phyloP scores from a whole-genome alignment of 352 stramenopile genomes.

The Peronospora farinosa region DNA sequence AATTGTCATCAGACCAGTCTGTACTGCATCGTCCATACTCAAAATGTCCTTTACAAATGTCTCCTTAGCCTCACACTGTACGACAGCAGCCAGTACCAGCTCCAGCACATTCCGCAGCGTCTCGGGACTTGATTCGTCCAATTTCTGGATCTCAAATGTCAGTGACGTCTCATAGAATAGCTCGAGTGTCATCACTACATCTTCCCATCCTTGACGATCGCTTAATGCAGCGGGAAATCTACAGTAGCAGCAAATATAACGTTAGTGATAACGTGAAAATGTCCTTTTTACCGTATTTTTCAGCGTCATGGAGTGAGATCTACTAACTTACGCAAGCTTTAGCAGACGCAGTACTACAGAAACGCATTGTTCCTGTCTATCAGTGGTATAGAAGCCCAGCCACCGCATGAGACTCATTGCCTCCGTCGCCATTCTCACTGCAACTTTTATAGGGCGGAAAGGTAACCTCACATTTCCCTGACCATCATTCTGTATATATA shows the following conservation, averaged over 20 bases:
- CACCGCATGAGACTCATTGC: constrained; percentile 27
- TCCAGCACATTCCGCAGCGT: constrained; percentile 28
- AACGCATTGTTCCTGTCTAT: constrained; percentile 3
- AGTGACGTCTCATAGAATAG: constrained; percentile 44
- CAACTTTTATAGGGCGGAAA: constrained; percentile 16
- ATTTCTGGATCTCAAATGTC: constrained; percentile 18
- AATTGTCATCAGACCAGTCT: constrained; percentile 57
- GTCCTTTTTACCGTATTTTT: too few species aligned
- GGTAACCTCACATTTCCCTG: constrained; percentile 4
- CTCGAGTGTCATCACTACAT: constrained; percentile 28
- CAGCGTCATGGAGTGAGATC: not conserved
- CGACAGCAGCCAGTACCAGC: constrained; percentile 41
- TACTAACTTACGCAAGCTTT: constrained; percentile 11
- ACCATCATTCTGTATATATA: constrained; percentile 16
- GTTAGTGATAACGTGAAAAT: too few species aligned
- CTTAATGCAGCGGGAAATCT: constrained; percentile 14
- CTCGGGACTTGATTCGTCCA: constrained; percentile 9
- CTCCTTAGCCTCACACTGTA: constrained; percentile 52
- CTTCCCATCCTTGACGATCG: not conserved
- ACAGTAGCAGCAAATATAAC: not conserved
- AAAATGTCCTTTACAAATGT: constrained; percentile 63
- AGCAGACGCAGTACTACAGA: constrained; percentile 13
- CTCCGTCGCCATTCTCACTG: constrained; percentile 3
- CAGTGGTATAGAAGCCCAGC: constrained; percentile 24
- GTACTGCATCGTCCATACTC: constrained; percentile 48